Conservation (phyloP, 2,329 filamentous ascomycete species). For the Stagonosporopsis rhizophila region DNA sequence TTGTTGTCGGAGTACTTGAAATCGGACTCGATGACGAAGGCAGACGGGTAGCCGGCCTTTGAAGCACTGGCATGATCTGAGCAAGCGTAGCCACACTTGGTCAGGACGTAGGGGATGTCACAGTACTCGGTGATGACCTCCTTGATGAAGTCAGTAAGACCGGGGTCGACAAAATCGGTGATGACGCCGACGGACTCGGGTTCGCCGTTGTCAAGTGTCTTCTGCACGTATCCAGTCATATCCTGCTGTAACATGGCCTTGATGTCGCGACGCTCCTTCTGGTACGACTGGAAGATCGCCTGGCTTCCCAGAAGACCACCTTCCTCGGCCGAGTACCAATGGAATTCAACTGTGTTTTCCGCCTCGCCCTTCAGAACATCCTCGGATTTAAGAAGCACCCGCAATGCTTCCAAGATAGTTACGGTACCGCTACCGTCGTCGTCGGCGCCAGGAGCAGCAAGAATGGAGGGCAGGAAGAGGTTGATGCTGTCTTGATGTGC, state of each 20-base stretch:
- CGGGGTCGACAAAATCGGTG: slow-evolving; percentile 85
- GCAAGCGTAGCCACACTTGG: slow-evolving; percentile 87
- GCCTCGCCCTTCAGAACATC: slow-evolving; percentile 74
- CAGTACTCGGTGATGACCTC: slow-evolving; percentile 86
- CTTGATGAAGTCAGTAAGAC: slow-evolving; percentile 89
- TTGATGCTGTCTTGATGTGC: slow-evolving; percentile 88
- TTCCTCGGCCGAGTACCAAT: slow-evolving; percentile 94
- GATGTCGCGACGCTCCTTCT: slow-evolving; percentile 73
- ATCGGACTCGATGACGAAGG: slow-evolving; percentile 77
- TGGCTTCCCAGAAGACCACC: slow-evolving; percentile 87
- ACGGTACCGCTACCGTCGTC: slow-evolving; percentile 94
- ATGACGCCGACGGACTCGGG: slow-evolving; percentile 90
- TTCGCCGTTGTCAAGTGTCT: slow-evolving; percentile 81
- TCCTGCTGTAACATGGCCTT: slow-evolving; percentile 99
- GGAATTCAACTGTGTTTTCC: slow-evolving; percentile 90
- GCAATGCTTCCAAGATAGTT: slow-evolving; percentile 90
- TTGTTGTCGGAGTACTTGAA: slow-evolving; percentile 70
- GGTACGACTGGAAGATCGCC: slow-evolving; percentile 85
- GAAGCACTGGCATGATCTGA: slow-evolving; percentile 76
- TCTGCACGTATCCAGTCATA: slow-evolving; percentile 85
- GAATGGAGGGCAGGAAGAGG: slow-evolving; percentile 81
- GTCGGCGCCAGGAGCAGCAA: slow-evolving; percentile 90
- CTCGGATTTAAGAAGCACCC: slow-evolving; percentile 77
- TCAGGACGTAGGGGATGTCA: slow-evolving; percentile 83
- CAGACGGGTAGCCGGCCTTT: slow-evolving; percentile 76